Conservation (phyloP, 495 filamentous ascomycete species). For the Chaetomidium leptoderma region DNA sequence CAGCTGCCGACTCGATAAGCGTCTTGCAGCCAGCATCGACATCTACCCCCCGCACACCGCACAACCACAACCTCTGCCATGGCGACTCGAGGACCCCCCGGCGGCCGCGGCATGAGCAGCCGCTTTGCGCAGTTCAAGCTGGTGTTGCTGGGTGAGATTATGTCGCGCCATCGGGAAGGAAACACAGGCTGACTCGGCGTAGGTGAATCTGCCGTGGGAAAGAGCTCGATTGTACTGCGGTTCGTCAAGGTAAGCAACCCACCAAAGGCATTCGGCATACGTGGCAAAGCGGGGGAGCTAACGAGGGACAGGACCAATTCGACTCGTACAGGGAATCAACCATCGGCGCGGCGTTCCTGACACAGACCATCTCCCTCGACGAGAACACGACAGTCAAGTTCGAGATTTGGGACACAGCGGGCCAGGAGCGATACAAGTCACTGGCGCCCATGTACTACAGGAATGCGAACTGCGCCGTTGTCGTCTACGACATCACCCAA, state of each 20-base stretch:
- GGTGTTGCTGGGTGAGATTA: conserved; percentile 72
- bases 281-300: conserved; percentile 17
- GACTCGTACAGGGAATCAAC: conserved; percentile 99
- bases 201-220: conserved; percentile 99
- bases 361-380: conserved; percentile 95
- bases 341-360: conserved; percentile 97
- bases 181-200: conserved; percentile 40
- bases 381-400: conserved; percentile 98
- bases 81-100: conserved; percentile 75
- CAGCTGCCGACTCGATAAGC: conserved; percentile 5
- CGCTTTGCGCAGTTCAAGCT: conserved; percentile 99
- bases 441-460: conserved; percentile 99
- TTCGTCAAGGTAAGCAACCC: conserved; percentile 91
- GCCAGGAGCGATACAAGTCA: conserved; percentile 97
- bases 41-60: conserved; percentile 2
- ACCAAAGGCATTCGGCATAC: too few relatives aligned
- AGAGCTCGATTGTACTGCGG: conserved; percentile 95
- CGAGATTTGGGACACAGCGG: conserved; percentile 99
- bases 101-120: conserved; percentile 60
- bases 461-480: conserved; percentile 97
- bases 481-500: conserved; percentile 99
- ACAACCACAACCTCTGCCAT: conserved; percentile 47
- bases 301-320: conserved; percentile 80
- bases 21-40: conserved; percentile 13
- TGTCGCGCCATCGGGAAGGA: not conserved